Base-by-base conservation (phyloP, 2,329 filamentous ascomycete species). In the Cercospora sojina region DNA sequence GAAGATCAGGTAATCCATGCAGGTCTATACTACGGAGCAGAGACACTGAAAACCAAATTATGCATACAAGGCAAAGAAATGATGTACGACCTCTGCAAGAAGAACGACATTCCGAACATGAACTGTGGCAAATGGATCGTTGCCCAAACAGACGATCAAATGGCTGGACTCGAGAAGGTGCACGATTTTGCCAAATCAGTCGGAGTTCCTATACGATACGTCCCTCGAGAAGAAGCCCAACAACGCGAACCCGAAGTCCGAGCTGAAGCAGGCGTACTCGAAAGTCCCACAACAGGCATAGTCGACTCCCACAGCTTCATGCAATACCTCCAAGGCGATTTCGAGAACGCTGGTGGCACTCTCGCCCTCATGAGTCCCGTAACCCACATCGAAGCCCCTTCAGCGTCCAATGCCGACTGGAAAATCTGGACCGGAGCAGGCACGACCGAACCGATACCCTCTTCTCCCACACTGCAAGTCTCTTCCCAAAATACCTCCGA, bases 101-200 rank as follows among this genome's bases (percentile, higher is more conserved):
- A 81, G 64, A 82, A 91, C 73, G 79, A 79, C 65, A 90, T 99
- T 59, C 87, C 87, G 0, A 86, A 95, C 79, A 84, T 84, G 62
- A 90, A 90, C 76, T 91, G 88, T 25, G 93, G 93, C 67, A 98
- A 97, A 82, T 97, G 94, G 93, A 91, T 98, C 74, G 91, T 98
- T 1, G 94, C 94, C 0, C 95, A 98, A 81, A 90, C 88, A 61
- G 83, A 84, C 1, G 81, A 80, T 56, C 91, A 98, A 81, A 85
- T 86, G 76, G 84, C 81, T n/a, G 87, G 87, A 2, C 53, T 86
- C 86, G 79, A 88, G 71, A 82, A 82, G 51, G 77, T 87, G 0
- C 84, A 88, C 74, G 77, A 81, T 1, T 85, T 86, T 67, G 83
- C 86, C 2, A 79, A 80, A 51, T 74, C 76, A 6, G 82, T 89